Evolutionary conservation across 257 asterid genomes (phyloP).

Genomic region (Nicotiana benthamiana): DNA sequence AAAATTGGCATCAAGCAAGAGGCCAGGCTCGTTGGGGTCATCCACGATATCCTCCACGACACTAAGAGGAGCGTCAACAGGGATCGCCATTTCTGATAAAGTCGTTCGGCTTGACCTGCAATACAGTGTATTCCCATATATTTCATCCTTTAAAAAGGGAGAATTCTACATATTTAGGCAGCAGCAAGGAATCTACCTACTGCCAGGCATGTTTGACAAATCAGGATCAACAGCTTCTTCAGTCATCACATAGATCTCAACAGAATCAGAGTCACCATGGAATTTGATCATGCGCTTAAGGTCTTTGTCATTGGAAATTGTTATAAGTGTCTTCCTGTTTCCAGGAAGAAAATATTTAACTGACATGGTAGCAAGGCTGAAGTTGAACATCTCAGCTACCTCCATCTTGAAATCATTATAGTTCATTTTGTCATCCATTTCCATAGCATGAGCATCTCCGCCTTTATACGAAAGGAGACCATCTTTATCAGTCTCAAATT

Average conservation of each 20-base stretch:
- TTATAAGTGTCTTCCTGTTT: conserved; percentile 85
- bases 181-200: conserved; percentile 59
- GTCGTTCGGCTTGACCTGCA: conserved; percentile 96
- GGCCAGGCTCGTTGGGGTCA: conserved; percentile 54
- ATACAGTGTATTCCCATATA: conserved; percentile 18
- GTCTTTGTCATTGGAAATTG: conserved; percentile 92
- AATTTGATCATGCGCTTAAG: conserved; percentile 79
- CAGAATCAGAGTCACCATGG: conserved; percentile 56
- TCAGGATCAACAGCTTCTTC: conserved; percentile 73
- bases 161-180: conserved; percentile 14
- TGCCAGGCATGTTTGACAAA: conserved; percentile 78
- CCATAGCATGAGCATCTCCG: conserved; percentile 99
- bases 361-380: conserved; percentile 43
- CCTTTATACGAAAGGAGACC: conserved; percentile 74
- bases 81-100: conserved; percentile 61
- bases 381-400: conserved; percentile 87
- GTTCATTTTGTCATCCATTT: conserved; percentile 68
- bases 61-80: conserved; percentile 49
- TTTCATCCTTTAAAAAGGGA: conserved; percentile 20
- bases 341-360: conserved; percentile 87
- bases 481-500: conserved; percentile 66
- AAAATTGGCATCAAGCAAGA: conserved; percentile 51
- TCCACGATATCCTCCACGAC: conserved; percentile 50
- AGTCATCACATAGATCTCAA: conserved; percentile 65
- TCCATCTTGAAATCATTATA: conserved; percentile 67